phyloP scores from a whole-genome alignment of 768 basidiomycete species.

The Pisolithus microcarpus region DNA sequence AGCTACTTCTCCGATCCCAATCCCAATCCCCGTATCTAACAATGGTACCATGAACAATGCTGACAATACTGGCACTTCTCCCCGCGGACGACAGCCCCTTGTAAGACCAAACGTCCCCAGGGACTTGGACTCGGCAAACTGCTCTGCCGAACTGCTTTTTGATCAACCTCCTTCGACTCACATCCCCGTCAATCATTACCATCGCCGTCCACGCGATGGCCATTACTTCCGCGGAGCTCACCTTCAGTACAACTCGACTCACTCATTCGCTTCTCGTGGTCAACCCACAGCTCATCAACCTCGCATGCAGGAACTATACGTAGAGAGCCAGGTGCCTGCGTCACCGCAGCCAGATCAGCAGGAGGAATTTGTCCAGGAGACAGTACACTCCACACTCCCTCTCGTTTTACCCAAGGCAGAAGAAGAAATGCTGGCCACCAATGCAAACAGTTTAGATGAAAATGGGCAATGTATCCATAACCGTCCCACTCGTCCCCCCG shows the following conservation, averaged over 20 bases:
- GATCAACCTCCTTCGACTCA: conserved; percentile 40
- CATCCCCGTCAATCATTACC: conserved; percentile 29
- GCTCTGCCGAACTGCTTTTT: conserved; percentile 33
- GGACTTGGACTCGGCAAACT: conserved; percentile 24
- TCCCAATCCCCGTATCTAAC: conserved; percentile 35
- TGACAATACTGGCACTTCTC: conserved; percentile 30
- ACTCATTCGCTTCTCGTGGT: conserved; percentile 32
- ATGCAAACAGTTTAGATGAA: conserved; percentile 9
- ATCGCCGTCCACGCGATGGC: conserved; percentile 26
- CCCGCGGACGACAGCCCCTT: conserved; percentile 27
- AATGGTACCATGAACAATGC: conserved; percentile 31
- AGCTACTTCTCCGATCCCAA: conserved; percentile 44
- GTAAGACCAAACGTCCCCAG: conserved; percentile 21
- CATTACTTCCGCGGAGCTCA: conserved; percentile 30
- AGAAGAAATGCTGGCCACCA: conserved; percentile 15
- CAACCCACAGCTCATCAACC: conserved; percentile 28
- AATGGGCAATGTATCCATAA: conserved; percentile 14
- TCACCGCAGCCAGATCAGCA: conserved; percentile 25
- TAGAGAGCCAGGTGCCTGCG: conserved; percentile 26
- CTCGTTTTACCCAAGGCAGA: conserved; percentile 39
- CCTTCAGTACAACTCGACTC: conserved; percentile 37
- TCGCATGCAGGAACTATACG: conserved; percentile 43
- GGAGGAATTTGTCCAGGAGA: conserved; percentile 45
- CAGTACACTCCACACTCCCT: conserved; percentile 58
- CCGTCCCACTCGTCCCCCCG: conserved; percentile 12